Evolutionary conservation across 1,284 basidiomycete species (phyloP), one percentile per base, ranked within the genome.

Genomic region (Heterobasidion irregulare): DNA sequence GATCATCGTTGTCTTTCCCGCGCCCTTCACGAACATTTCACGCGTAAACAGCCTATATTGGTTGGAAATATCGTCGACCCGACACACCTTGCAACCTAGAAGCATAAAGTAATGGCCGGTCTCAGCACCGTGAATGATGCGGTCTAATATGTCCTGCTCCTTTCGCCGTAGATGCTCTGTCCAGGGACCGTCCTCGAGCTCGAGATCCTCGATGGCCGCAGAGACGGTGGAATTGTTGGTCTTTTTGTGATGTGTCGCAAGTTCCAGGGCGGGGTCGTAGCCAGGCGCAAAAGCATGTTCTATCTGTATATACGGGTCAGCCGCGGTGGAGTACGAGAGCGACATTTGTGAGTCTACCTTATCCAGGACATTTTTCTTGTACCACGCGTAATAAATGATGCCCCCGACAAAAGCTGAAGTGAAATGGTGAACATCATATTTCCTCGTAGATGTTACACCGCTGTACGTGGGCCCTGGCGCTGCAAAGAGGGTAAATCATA

Each of bases 211-310:
- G 5, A 62, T 59, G 13, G 62, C 63, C 16, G 62, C 59, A 38
- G 63, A 57, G 15, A 47, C 18, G 13, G 32, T 26, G 12, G 44
- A 52, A 8, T 65, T 60, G n/a, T 61, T 58, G 2, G 60, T 57
- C 19, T 15, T 36, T 33, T 72, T 72, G 41, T 74, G 70, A 35
- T 75, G 67, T 43, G 74, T 79, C 4, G 79, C 83, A 13, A 91
- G 75, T 63, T 91, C 88, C 8, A 94, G 76, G 1, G 87, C 89
- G 18, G 89, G 89, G 64, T 92, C 90, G 62, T 86, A 86, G 2
- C 85, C 85, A 16, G 76, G 66, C 41, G 72, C 70, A 63, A 89
- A 87, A 4, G 83, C 86, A 58, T 73, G 63, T 66, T 87, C 84
- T 16, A 85, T 83, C 83, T 83, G 59, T 52, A 34, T 26, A 5